A percentile compares a stretch with the other conserved stretches of the same genome.
phyloP scores from a whole-genome alignment of 257 asterid species.

The Ballota nigra region DNA sequence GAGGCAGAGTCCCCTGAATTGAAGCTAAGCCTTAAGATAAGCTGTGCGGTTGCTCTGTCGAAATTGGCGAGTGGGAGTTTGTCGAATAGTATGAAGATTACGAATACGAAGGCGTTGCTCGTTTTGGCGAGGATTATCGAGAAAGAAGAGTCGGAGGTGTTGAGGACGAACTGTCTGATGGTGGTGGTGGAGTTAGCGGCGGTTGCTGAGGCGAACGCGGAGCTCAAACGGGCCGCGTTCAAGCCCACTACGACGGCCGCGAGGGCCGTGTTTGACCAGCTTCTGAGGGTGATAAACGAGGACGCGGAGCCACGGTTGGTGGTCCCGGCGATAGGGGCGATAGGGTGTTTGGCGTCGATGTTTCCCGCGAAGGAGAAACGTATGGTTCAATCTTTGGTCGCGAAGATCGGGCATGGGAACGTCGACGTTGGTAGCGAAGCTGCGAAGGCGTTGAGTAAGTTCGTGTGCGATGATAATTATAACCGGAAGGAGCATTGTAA shows the following conservation, averaged over 20 bases:
- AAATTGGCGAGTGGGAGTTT: constrained; percentile 45
- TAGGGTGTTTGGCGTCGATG: constrained; percentile 56
- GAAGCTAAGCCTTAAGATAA: constrained; percentile 39
- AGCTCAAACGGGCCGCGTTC: constrained; percentile 46
- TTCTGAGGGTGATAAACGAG: constrained; percentile 47
- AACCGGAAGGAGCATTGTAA: constrained; percentile 45
- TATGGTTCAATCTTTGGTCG: constrained; percentile 43
- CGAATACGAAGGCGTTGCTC: constrained; percentile 54
- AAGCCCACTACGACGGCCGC: constrained; percentile 50
- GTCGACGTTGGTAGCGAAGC: constrained; percentile 37
- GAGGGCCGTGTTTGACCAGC: constrained; percentile 58
- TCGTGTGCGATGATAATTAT: constrained; percentile 45
- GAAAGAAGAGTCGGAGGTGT: constrained; percentile 41
- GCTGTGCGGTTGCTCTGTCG: constrained; percentile 49
- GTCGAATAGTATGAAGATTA: constrained; percentile 46
- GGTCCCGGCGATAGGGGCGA: constrained; percentile 42
- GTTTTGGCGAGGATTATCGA: constrained; percentile 55
- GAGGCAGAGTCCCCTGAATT: constrained; percentile 43
- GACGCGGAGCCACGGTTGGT: constrained; percentile 21
- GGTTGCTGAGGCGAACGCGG: constrained; percentile 46
- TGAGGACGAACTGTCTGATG: constrained; percentile 41
- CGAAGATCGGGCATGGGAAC: constrained; percentile 29
- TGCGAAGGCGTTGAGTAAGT: constrained; percentile 47
- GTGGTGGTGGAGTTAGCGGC: constrained; percentile 60
- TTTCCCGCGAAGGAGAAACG: constrained; percentile 53